phyloP scores from a whole-genome alignment of 2,329 filamentous ascomycete species.

The Stachybotrys echinatus region DNA sequence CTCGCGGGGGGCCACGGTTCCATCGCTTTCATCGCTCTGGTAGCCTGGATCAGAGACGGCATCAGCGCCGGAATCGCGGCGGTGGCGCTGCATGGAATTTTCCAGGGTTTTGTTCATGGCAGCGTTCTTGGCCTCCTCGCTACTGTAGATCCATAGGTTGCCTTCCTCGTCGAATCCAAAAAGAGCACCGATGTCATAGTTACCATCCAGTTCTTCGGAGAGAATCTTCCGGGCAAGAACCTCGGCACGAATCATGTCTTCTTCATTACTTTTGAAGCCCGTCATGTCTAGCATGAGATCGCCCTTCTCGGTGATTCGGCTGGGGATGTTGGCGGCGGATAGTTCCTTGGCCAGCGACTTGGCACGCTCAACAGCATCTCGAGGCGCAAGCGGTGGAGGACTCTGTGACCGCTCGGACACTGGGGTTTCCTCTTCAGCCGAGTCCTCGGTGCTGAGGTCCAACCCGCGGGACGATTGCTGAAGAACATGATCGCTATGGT shows the following conservation, averaged over 20 bases:
- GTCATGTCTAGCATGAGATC: constrained; percentile 99
- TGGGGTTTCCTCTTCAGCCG: constrained; percentile 27
- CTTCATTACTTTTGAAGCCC: constrained; percentile 89
- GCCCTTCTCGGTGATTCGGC: constrained; percentile 83
- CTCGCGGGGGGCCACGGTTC: constrained; percentile 40
- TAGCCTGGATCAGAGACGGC: constrained; percentile 90
- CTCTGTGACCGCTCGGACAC: constrained; percentile 63
- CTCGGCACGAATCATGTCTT: constrained; percentile 86
- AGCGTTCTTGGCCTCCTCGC: constrained; percentile 89
- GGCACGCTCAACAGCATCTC: constrained; percentile 78
- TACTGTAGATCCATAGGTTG: constrained; percentile 99
- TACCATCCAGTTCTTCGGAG: constrained; percentile 86
- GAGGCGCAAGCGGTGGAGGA: constrained; percentile 65
- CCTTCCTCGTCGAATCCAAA: constrained; percentile 94
- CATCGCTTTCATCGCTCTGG: constrained; percentile 78
- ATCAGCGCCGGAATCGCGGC: constrained; percentile 60
- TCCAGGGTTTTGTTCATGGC: constrained; percentile 64
- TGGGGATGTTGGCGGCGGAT: constrained; percentile 85
- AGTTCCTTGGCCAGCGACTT: constrained; percentile 81
- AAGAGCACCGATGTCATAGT: constrained; percentile 91
- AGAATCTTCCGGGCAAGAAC: constrained; percentile 90
- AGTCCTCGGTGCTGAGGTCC: constrained; percentile 28
- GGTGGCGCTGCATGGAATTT: constrained; percentile 38
- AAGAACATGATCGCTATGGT: constrained; percentile 51
- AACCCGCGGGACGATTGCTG: constrained; percentile 37